Evolutionary conservation across 768 basidiomycete species (phyloP).

Genomic region (Russula brevipes): DNA sequence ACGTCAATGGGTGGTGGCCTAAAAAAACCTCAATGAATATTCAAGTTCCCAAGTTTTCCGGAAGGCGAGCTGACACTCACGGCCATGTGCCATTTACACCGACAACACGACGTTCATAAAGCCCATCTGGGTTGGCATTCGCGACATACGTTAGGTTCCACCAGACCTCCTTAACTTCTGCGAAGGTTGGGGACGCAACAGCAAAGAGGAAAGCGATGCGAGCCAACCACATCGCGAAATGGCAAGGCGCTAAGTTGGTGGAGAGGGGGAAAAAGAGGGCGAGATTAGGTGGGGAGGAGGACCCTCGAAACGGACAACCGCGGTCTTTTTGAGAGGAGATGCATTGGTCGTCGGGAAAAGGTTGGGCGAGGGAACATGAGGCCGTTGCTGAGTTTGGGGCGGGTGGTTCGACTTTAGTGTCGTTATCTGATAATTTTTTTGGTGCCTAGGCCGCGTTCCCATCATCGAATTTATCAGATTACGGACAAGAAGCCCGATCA

Average conservation of each 20-base stretch:
- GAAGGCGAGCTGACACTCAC: conserved; percentile 41
- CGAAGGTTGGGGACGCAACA: conserved; percentile 41
- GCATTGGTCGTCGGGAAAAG: not conserved
- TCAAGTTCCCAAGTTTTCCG: not conserved
- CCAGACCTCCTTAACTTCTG: conserved; percentile 71
- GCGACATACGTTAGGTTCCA: conserved; percentile 89
- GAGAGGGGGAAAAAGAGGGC: conserved; percentile 3
- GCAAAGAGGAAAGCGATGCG: conserved; percentile 30
- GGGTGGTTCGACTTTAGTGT: not conserved
- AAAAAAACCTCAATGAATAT: not conserved
- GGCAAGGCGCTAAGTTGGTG: not conserved
- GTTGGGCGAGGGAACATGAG: too few relatives aligned
- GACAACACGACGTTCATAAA: conserved; percentile 67
- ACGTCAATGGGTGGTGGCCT: conserved; percentile 83
- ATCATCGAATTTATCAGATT: not conserved
- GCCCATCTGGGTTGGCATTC: conserved; percentile 78
- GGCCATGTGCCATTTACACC: conserved; percentile 95
- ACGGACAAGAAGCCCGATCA: not conserved
- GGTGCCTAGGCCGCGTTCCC: not conserved
- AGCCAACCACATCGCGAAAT: conserved; percentile 15
- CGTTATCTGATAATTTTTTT: conserved; percentile 7
- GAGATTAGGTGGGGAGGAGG: conserved; percentile 6
- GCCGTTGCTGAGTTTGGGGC: not conserved
- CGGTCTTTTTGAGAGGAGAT: not conserved
- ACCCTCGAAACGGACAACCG: not conserved